A percentile compares a stretch with the other conserved stretches of the same genome.
Conservation (phyloP, 164 flowering plant species). For the Kingdonia uniflora region DNA sequence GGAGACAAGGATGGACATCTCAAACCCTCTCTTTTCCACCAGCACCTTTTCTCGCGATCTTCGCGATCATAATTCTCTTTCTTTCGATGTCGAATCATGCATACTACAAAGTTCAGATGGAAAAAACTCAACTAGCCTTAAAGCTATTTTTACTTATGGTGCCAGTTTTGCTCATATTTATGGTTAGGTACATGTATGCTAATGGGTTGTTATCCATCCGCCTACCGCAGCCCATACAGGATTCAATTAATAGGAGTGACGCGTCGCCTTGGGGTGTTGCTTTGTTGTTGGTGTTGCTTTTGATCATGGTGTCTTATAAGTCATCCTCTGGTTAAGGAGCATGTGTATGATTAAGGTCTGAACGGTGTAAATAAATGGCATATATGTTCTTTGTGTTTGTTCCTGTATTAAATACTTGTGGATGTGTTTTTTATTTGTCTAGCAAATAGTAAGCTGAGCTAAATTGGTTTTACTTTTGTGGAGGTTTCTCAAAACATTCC, state of each 20-base stretch:
- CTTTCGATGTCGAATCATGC: constrained; percentile 37
- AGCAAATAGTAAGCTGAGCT: too few relatives aligned
- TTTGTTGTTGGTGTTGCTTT: constrained; percentile 31
- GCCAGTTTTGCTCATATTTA: constrained; percentile 33
- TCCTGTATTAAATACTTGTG: too few relatives aligned
- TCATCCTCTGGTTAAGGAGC: constrained; percentile 47
- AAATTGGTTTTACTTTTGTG: too few relatives aligned
- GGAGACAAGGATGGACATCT: constrained; percentile 55
- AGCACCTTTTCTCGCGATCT: constrained; percentile 37
- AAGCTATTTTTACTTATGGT: constrained; percentile 35
- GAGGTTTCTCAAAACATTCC: too few relatives aligned
- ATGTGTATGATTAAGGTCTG: too few relatives aligned
- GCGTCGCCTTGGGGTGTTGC: constrained; percentile 59
- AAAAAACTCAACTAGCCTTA: constrained; percentile 16
- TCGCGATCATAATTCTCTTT: constrained; percentile 41
- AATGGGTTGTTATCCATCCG: constrained; percentile 11
- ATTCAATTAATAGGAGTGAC: constrained; percentile 13
- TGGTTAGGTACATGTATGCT: constrained; percentile 15
- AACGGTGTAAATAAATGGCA: too few relatives aligned
- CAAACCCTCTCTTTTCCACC: constrained; percentile 52
- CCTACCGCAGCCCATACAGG: constrained; percentile 6
- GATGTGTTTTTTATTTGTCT: too few relatives aligned
- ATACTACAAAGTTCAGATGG: constrained; percentile 26
- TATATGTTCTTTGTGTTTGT: too few relatives aligned
- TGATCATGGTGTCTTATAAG: constrained; percentile 52